These are phyloP conservation scores for Solanum sitiens DNA, from an alignment of 257 asterid species.

Conservation along the genomic window DNA sequence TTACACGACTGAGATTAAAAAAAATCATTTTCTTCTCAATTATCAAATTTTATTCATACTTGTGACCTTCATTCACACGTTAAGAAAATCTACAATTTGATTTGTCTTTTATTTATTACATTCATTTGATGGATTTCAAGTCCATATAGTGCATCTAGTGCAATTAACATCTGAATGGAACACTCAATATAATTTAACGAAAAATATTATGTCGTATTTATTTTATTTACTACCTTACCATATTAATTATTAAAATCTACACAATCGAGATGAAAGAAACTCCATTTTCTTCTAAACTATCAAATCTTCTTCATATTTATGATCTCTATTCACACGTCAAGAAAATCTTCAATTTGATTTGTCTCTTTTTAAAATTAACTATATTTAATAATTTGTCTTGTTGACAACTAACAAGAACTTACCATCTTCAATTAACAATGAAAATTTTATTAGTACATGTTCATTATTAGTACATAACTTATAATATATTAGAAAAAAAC, in stretches of 20 bases:
- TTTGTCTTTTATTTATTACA: no score
- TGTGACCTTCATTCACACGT: background rate
- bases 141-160: background rate
- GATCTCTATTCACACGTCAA: background rate
- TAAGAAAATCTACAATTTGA: background rate
- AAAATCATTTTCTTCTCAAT: background rate
- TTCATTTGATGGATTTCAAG: background rate
- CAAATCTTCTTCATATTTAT: background rate
- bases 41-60: no score
- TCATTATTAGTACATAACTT: background rate
- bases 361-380: background rate
- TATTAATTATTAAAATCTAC: background rate
- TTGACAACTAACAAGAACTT: background rate
- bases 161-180: background rate
- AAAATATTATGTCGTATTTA: background rate
- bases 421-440: background rate
- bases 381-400: background rate
- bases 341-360: background rate
- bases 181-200: background rate
- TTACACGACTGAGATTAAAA: background rate
- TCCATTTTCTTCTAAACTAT: background rate
- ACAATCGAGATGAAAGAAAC: background rate
- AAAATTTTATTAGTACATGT: background rate
- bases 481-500: background rate
- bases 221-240: background rate